phyloP scores from a whole-genome alignment of 2,329 filamentous ascomycete genomes.

The Apiospora phragmitis region DNA sequence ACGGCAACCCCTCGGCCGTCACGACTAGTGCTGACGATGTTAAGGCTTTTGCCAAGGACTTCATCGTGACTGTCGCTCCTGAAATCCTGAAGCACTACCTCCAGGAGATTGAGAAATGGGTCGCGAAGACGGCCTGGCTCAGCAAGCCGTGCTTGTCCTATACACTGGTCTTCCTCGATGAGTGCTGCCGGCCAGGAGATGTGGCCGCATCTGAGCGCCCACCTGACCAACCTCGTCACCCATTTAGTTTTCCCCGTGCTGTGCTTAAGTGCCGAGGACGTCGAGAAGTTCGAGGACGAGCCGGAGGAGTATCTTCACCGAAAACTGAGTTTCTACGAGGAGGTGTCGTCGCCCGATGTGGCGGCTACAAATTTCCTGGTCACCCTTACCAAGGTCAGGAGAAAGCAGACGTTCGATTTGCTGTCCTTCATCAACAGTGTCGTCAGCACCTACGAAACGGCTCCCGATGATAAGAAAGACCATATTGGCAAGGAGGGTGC shows the following conservation, averaged over 20 bases:
- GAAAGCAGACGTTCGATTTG: slow-evolving; percentile 94
- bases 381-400: slow-evolving; percentile 87
- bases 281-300: slow-evolving; percentile 91
- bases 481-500: slow-evolving; percentile 96
- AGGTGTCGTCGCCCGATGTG: slow-evolving; percentile 91
- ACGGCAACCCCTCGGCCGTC: slow-evolving; percentile 81
- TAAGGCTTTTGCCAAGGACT: slow-evolving; percentile 82
- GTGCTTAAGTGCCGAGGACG: slow-evolving; percentile 87
- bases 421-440: slow-evolving; percentile 93
- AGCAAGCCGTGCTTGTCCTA: slow-evolving; percentile 93
- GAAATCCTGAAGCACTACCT: slow-evolving; percentile 96
- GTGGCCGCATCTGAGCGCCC: slow-evolving; percentile 91
- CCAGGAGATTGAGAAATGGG: slow-evolving; percentile 95
- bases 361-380: slow-evolving; percentile 96
- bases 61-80: slow-evolving; percentile 87
- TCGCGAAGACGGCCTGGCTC: slow-evolving; percentile 89
- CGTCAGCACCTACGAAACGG: slow-evolving; percentile 87
- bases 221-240: slow-evolving; percentile 88
- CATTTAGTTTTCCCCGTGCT: slow-evolving; percentile 95
- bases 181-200: slow-evolving; percentile 97
- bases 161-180: slow-evolving; percentile 92
- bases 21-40: slow-evolving; percentile 77
- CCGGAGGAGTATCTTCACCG: slow-evolving; percentile 96
- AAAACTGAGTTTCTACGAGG: slow-evolving; percentile 97
- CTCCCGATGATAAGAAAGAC: slow-evolving; percentile 86